Conservation (phyloP, 2,329 filamentous ascomycete genomes). For the Davidsoniella neocaledoniae region DNA sequence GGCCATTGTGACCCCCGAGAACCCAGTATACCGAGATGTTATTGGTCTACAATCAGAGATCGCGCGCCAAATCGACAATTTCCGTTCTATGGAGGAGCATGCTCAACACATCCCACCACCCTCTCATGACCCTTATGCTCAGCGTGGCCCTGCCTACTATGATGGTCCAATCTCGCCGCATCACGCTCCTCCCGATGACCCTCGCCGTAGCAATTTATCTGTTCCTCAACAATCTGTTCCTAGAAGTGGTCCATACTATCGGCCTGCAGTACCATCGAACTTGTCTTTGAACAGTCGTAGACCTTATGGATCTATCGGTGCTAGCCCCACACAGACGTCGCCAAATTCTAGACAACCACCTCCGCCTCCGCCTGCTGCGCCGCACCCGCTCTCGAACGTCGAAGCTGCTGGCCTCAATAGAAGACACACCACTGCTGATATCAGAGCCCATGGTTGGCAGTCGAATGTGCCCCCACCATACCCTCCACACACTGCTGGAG, state of each 20-base stretch:
- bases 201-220: conserved; percentile 52
- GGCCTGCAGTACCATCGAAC: conserved; percentile 66
- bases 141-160: conserved; percentile 49
- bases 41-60: conserved; percentile 40
- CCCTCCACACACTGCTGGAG: conserved; percentile 39
- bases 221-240: conserved; percentile 30
- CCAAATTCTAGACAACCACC: conserved; percentile 37
- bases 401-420: conserved; percentile 52
- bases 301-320: conserved; percentile 74
- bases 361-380: conserved; percentile 42
- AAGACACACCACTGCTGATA: conserved; percentile 89
- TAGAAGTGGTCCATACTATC: conserved; percentile 44
- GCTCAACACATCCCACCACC: conserved; percentile 48
- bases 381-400: conserved; percentile 48
- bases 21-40: conserved; percentile 61
- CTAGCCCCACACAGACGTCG: conserved; percentile 51
- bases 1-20: conserved; percentile 58
- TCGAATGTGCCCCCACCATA: conserved; percentile 22
- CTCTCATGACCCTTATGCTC: conserved; percentile 33
- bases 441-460: conserved; percentile 55
- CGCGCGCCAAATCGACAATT: conserved; percentile 41
- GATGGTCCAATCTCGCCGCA: conserved; percentile 75
- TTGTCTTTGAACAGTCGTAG: conserved; percentile 52
- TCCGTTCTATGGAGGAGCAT: conserved; percentile 38
- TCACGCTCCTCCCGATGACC: conserved; percentile 73